Evolutionary conservation across 2,329 filamentous ascomycete species (phyloP).

Genomic region (Neonectria punicea): DNA sequence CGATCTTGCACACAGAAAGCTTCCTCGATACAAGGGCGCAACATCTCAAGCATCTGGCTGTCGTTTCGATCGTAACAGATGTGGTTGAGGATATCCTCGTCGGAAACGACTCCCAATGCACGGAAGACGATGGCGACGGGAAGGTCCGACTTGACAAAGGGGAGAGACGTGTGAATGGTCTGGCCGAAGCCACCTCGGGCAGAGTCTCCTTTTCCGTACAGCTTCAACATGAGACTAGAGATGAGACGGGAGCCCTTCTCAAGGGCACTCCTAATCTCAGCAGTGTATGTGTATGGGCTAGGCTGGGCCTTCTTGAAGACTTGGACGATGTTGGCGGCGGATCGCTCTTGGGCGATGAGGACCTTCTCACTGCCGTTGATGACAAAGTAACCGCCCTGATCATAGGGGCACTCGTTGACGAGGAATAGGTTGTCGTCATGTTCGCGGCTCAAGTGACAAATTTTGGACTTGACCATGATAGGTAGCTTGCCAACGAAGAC

Average conservation of each 20-base stretch:
- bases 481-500: constrained; percentile 96
- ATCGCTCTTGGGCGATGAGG: constrained; percentile 95
- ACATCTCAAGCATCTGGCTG: constrained; percentile 96
- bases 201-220: constrained; percentile 87
- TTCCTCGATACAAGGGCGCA: constrained; percentile 97
- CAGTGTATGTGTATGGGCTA: constrained; percentile 92
- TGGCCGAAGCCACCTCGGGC: constrained; percentile 81
- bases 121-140: constrained; percentile 96
- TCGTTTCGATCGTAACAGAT: constrained; percentile 97
- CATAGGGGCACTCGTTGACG: constrained; percentile 96
- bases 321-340: constrained; percentile 97
- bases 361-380: constrained; percentile 99
- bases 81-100: constrained; percentile 97
- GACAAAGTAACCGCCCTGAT: constrained; percentile 98
- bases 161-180: constrained; percentile 89
- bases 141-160: constrained; percentile 93
- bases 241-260: constrained; percentile 97
- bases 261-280: constrained; percentile 94
- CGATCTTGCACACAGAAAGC: constrained; percentile 96
- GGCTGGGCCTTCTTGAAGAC: constrained; percentile 97
- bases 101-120: constrained; percentile 93
- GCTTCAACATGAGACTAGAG: constrained; percentile 90
- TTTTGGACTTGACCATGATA: constrained; percentile 97
- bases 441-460: constrained; percentile 87
- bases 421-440: constrained; percentile 87